Base-by-base conservation (phyloP, 306 rosid genomes). In the Leucaena leucocephala region DNA sequence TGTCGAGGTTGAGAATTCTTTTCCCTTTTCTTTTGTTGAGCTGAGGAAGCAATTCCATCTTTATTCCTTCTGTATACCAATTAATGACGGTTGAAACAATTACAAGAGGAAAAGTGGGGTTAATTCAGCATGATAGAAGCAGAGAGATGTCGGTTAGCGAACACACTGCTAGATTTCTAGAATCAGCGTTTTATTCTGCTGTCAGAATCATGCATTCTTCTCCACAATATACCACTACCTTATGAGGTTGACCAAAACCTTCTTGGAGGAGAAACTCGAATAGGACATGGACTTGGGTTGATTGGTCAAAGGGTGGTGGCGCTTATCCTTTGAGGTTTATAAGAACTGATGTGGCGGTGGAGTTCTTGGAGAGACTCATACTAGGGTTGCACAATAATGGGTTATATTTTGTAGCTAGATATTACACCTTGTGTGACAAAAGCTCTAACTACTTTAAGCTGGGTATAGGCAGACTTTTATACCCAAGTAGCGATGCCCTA, bases 131-230 rank as follows among this genome's bases (percentile, higher is more conserved):
- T 89, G 94, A 73, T 90, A 66, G 87, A 82, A 54, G 94, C 89
- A 5, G 92, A 91, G 77, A 76, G 91, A 0, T 91, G 91, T 13
- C 86, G 88, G 0, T 45, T 92, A n/a, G 97, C 90, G 40, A 92
- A 90, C 42, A 91, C 92, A 0, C 50, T 92, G 3, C 86, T 88
- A 1, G 92, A 88, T 72, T 21, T 84, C 33, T 67, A 88, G 0
- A 90, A 90, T 84, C 85, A 90, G 70, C 87, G 91, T 19, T 91
- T 91, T 46, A 79, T 90, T 66, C 90, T 86, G 0, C 90, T 91
- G 71, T 91, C 97, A 0, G 97, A 89, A 50, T 71, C 94, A 11
- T 89, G 97, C 90, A 91, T 91, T 38, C 97, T 88, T 91, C 85
- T 50, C 85, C 4, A 87, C 86, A 1, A 27, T 88, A n/a, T 90